Percentiles rank a stretch among this genome's conserved stretches.
These are phyloP conservation scores for Syncephalastrum contaminatum DNA, from an alignment of 371 early-diverging fungal genomes.

Conservation along the genomic window DNA sequence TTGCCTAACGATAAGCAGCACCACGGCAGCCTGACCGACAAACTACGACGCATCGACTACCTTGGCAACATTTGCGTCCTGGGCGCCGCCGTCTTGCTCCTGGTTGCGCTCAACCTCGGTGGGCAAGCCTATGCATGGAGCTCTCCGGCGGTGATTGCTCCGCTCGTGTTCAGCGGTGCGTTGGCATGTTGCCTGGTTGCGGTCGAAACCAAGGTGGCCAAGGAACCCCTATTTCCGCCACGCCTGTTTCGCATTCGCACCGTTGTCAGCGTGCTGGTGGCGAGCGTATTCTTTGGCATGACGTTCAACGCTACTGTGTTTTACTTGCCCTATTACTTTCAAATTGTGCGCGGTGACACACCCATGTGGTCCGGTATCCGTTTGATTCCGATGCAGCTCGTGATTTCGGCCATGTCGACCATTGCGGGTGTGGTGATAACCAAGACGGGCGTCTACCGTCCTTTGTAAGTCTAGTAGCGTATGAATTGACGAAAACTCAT, in stretches of 20 bases:
- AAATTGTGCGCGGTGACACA: conserved; percentile 58
- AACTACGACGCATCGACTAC: conserved; percentile 44
- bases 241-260: conserved; percentile 51
- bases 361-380: conserved; percentile 56
- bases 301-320: conserved; percentile 56
- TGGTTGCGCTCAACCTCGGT: conserved; percentile 51
- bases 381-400: conserved; percentile 52
- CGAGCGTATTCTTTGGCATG: conserved; percentile 57
- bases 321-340: conserved; percentile 77
- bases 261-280: conserved; percentile 39
- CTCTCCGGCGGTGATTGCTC: conserved; percentile 61
- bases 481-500: background rate
- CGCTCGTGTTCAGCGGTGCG: conserved; percentile 50
- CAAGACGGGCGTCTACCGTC: conserved; percentile 47
- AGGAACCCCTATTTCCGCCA: conserved; percentile 59
- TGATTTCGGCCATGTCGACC: conserved; percentile 36
- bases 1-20: conserved; percentile 24
- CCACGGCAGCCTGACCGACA: conserved; percentile 22
- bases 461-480: conserved; percentile 28
- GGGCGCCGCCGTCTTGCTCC: conserved; percentile 38
- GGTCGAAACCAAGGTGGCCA: conserved; percentile 51
- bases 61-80: conserved; percentile 39
- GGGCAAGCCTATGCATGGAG: conserved; percentile 60
- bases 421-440: conserved; percentile 42
- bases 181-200: conserved; percentile 34